Evolutionary conservation across 257 asterid species (phyloP).

Genomic region (Solanum phureja): DNA sequence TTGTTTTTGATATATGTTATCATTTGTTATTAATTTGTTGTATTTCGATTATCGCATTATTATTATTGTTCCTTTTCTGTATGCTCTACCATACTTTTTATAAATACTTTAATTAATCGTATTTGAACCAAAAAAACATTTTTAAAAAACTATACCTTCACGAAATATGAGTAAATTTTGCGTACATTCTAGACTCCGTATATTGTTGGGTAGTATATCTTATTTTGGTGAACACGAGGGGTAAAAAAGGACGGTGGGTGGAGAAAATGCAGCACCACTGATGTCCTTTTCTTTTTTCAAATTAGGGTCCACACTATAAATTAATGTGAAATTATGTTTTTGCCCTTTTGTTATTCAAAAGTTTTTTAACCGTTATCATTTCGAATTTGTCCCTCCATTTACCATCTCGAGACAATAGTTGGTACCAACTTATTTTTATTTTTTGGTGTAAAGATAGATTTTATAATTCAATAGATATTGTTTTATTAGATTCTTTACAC

Average conservation of each 20-base stretch:
- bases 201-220: neutral
- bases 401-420: neutral
- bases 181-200: neutral
- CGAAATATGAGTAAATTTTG: too few relatives aligned
- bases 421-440: neutral
- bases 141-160: too few relatives aligned
- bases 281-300: neutral
- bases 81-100: too few relatives aligned
- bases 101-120: too few relatives aligned
- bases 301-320: neutral
- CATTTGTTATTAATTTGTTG: neutral
- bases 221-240: constrained; percentile 23
- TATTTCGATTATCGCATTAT: too few relatives aligned
- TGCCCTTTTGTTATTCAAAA: constrained; percentile 18
- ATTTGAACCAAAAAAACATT: neutral
- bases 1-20: too few relatives aligned
- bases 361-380: neutral
- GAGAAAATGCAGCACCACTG: constrained; percentile 1
- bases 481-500: neutral
- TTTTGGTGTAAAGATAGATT: neutral
- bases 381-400: constrained; percentile 4
- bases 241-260: constrained; percentile 19
- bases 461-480: neutral
- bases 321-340: neutral
- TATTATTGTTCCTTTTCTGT: too few relatives aligned